These are phyloP conservation scores for Golubevia pallescens DNA, from an alignment of 1,284 basidiomycete species.

Conservation along the genomic window DNA sequence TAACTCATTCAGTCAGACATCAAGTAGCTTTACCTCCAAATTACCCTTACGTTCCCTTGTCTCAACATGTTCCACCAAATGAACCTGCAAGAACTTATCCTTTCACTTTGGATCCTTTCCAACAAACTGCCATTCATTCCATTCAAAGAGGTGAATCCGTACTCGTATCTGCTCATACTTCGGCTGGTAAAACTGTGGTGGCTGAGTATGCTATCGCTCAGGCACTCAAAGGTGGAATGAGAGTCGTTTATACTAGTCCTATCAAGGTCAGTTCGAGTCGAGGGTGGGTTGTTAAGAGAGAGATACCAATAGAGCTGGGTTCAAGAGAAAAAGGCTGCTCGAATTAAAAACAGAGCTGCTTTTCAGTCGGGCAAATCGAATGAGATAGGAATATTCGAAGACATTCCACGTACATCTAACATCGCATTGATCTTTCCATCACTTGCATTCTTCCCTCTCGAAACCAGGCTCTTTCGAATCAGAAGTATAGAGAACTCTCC, in stretches of 20 bases:
- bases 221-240: constrained; percentile 86
- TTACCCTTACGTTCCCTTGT: constrained; percentile 89
- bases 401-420: no score
- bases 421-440: background rate
- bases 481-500: constrained; percentile 97
- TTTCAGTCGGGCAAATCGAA: no score
- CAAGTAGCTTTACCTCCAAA: constrained; percentile 93
- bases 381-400: no score
- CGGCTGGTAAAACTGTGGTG: constrained; percentile 97
- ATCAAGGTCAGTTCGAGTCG: constrained; percentile 97
- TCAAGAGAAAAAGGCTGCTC: no score
- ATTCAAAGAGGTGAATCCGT: constrained; percentile 98
- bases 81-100: constrained; percentile 93
- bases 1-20: constrained; percentile 73
- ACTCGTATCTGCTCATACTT: constrained; percentile 97
- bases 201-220: constrained; percentile 99
- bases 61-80: constrained; percentile 85
- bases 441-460: constrained; percentile 15
- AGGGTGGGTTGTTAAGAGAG: no score
- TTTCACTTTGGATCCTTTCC: constrained; percentile 97
- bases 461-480: constrained; percentile 87
- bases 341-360: no score
- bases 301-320: no score
- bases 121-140: constrained; percentile 88
- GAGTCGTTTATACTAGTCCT: constrained; percentile 98